Base-by-base conservation (phyloP, 139 green algal species). In the Ettlia oleoabundans region DNA sequence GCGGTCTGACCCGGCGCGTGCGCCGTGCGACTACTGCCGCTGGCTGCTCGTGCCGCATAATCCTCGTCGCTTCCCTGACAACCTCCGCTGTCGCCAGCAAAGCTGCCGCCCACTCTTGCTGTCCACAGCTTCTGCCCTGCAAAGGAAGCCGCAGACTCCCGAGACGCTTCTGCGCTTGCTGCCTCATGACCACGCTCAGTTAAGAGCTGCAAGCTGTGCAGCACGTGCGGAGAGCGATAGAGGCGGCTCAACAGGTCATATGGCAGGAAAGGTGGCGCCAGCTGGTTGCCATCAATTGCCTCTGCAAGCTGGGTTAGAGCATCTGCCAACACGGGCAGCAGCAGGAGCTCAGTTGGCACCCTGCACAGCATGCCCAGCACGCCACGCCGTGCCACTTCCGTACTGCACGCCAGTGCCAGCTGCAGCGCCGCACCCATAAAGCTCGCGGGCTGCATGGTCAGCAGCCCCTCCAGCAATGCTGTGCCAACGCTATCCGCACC, bases 401-500 rank as follows among this genome's bases (percentile, higher is more conserved):
- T 26, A 4, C 52, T 53, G 41, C 41, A 35, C 22, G 51, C 51
- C 61, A 88, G 42, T 30, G 75, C 85, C 73, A 89, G 55, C 41
- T 78, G 72, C 32, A 89, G 74, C n/a, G 80, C 76, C 8, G 82
- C 84, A 35, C 62, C 75, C 42, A 67, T 75, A 67, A 79, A 87
- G 40, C 10, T 38, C 8, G 83, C 85, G 5, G 85, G 80, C 38
- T 62, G 65, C 22, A 82, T 37, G 47, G 52, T 67, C 30, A 89
- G 41, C 51, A 89, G 38, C 22, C 85, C 85, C 47, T 89, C 83
- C 32, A 88, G 51, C 42, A 89, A 41, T 21, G 52, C 82, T 2
- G 42, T 24, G 5, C 85, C 85, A 4, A 40, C 72, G 4, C 63
- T 51, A 18, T 74, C 80, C 1, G 33, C 74, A 1, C 85, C 83